Conservation (phyloP, 345 rosid genomes). For the Populus ilicifolia region DNA sequence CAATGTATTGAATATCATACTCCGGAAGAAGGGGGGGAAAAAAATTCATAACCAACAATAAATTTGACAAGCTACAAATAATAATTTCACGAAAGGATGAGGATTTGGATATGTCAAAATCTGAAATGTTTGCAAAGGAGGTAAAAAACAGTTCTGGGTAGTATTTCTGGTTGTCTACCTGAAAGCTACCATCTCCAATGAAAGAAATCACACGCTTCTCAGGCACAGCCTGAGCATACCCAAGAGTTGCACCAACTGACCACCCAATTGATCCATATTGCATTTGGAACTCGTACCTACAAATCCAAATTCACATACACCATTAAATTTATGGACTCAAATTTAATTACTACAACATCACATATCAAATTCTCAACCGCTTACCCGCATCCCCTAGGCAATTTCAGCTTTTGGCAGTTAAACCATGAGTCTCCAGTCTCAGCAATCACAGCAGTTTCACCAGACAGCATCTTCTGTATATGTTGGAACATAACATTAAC, state of each 20-base stretch:
- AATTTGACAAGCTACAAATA: background rate
- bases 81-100: background rate
- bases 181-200: slow-evolving; percentile 88
- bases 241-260: slow-evolving; percentile 84
- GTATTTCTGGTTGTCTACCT: slow-evolving; percentile 34
- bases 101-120: background rate
- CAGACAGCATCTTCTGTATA: slow-evolving; percentile 63
- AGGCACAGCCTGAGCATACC: slow-evolving; percentile 73
- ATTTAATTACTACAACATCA: background rate
- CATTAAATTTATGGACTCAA: background rate
- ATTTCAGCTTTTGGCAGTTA: slow-evolving; percentile 74
- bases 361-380: slow-evolving; percentile 1
- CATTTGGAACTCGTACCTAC: slow-evolving; percentile 83
- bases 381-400: slow-evolving; percentile 74
- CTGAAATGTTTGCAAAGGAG: background rate
- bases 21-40: background rate
- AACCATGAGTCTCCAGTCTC: slow-evolving; percentile 93
- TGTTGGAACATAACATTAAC: slow-evolving; percentile 71
- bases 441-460: slow-evolving; percentile 71
- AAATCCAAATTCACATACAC: slow-evolving; percentile 2
- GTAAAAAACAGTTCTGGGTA: background rate
- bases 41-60: background rate
- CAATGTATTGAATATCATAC: background rate
- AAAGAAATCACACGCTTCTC: slow-evolving; percentile 72
- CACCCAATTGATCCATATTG: slow-evolving; percentile 88